A percentile compares a stretch with the other conserved stretches of the same genome.
phyloP scores from a whole-genome alignment of 164 flowering plant genomes.

The Cinnamomum micranthum region DNA sequence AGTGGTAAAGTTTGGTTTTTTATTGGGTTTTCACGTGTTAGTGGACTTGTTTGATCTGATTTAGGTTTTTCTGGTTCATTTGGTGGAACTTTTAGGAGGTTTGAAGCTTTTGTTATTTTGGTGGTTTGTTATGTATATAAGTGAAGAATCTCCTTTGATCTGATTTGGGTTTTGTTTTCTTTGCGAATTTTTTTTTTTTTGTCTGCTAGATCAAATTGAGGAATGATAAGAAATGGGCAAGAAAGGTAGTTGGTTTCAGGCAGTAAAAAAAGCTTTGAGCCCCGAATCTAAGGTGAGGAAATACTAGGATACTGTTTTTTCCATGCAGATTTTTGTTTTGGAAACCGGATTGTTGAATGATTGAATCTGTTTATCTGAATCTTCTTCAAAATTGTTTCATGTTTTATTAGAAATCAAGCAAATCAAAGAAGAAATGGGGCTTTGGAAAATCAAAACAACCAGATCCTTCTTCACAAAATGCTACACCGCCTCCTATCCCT shows the following conservation, averaged over 20 bases:
- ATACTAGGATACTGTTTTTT: slow-evolving; percentile 5
- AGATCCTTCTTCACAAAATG: slow-evolving; percentile 24
- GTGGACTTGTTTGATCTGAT: not conserved
- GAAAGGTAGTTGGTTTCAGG: slow-evolving; percentile 79
- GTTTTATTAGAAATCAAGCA: slow-evolving; percentile 34
- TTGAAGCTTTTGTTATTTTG: not conserved
- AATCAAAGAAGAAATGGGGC: slow-evolving; percentile 59
- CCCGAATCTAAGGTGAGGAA: slow-evolving; percentile 51
- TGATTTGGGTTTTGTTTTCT: not conserved
- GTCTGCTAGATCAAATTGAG: slow-evolving; percentile 4
- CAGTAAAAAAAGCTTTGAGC: slow-evolving; percentile 77
- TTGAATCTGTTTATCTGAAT: too few species aligned
- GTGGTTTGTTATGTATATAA: not conserved
- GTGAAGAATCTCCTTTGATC: not conserved
- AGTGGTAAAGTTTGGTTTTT: too few species aligned
- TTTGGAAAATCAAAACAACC: slow-evolving; percentile 35
- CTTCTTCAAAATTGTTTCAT: not conserved
- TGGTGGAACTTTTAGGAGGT: not conserved
- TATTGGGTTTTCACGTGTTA: not conserved
- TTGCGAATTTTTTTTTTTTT: not conserved
- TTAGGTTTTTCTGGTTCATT: not conserved
- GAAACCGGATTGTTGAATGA: too few species aligned
- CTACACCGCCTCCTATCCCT: slow-evolving; percentile 15
- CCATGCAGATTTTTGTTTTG: not conserved
- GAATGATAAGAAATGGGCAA: slow-evolving; percentile 66